These are phyloP conservation scores for Trichopus zeylanicus DNA, from an alignment of 116 monocot species.

Conservation along the genomic window DNA sequence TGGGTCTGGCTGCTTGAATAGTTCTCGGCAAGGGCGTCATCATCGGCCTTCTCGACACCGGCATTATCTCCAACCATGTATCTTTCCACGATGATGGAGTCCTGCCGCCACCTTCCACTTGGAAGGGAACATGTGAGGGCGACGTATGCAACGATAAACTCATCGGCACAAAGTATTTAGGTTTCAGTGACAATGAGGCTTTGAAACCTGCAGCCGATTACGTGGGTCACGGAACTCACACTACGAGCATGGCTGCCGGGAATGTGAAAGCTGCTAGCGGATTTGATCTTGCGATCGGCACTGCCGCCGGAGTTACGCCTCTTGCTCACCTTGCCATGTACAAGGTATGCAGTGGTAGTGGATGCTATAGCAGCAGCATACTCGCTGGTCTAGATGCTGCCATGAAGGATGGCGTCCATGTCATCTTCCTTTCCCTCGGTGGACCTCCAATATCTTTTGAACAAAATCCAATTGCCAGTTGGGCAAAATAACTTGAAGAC, in stretches of 20 bases:
- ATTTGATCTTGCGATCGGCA: slow-evolving; percentile 10
- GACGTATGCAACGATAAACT: slow-evolving; percentile 15
- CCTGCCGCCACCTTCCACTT: slow-evolving; percentile 9
- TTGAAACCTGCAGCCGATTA: background rate
- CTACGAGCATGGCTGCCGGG: slow-evolving; percentile 17
- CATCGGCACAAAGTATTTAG: slow-evolving; percentile 11
- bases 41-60: too few relatives aligned
- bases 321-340: slow-evolving; percentile 19
- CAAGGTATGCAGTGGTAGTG: slow-evolving; percentile 3
- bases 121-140: slow-evolving; percentile 16
- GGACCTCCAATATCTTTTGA: too few relatives aligned
- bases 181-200: background rate
- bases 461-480: too few relatives aligned
- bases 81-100: slow-evolving; percentile 20
- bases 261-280: background rate
- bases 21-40: too few relatives aligned
- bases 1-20: slow-evolving; percentile 8
- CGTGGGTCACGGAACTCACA: slow-evolving; percentile 21
- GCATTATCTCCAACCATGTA: slow-evolving; percentile 8
- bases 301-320: slow-evolving; percentile 13
- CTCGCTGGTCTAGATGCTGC: slow-evolving; percentile 6
- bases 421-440: slow-evolving; percentile 19
- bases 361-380: background rate
- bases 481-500: too few relatives aligned
- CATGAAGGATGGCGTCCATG: slow-evolving; percentile 17